Base-by-base conservation (phyloP, 169 alveolate species). In the Babesia bovis region DNA sequence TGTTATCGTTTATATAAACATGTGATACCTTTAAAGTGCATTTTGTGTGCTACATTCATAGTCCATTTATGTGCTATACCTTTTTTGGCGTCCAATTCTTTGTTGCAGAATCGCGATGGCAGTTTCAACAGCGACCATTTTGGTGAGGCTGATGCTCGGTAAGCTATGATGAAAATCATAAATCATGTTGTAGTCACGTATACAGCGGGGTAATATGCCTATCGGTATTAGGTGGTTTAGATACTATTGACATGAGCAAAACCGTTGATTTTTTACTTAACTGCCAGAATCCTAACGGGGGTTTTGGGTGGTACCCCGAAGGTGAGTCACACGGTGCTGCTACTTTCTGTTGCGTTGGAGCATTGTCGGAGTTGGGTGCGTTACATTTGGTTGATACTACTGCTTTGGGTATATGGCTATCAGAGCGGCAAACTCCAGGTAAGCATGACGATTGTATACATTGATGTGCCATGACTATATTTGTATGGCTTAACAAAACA, bases 301-400 rank as follows among this genome's bases (percentile, higher is more conserved):
- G 96, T 6, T 96, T 95, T 74, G 98, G 98, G 13, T 96, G 97
- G 85, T 86, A 89, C 19, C 98, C 98, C 19, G 94, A 90, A 44
- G 96, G 97, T 15, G 99, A 96, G 84, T 90, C 96, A 30, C 99
- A 96, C 83, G 99, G 98, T 38, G 99, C 98, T 7, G 95, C 96
- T 79, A 91, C 95, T n/a, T 96, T 94, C 76, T 94, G 98, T 55
- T 92, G 96, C 59, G 93, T 95, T 25, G 98, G 96, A 9, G 87
- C 83, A 60, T 44, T 83, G 38, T 30, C 67, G 45, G 67, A 73
- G 59, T 66, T 65, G 60, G 82, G 83, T 41, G 83, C 52, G 45
- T 9, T 83, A 38, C 69, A 44, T 72, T 60, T 83, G 53, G 57
- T 67, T 7, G 56, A 69, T 36, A 23, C 41, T 12, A 83, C 67